These are phyloP conservation scores for Kregervanrija pseudodelftensis DNA, from an alignment of 805 yeast species.

Conservation along the genomic window DNA sequence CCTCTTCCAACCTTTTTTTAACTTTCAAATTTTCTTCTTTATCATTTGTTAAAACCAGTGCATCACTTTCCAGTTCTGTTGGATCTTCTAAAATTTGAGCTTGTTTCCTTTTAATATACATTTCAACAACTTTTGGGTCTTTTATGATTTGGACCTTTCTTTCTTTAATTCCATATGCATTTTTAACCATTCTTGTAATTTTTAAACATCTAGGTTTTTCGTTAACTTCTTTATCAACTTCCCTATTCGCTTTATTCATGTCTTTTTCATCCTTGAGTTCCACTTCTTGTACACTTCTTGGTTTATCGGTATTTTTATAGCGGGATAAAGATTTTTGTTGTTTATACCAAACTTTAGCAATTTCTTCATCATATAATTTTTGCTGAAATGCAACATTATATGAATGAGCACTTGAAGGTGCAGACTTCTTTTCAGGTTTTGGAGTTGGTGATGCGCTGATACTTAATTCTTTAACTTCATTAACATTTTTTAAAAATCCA, in stretches of 20 bases:
- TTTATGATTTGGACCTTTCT: slow-evolving; percentile 69
- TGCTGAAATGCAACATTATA: slow-evolving; percentile 83
- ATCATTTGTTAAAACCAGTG: slow-evolving; percentile 67
- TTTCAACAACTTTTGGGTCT: slow-evolving; percentile 82
- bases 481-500: slow-evolving; percentile 47
- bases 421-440: slow-evolving; percentile 30
- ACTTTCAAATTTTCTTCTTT: slow-evolving; percentile 75
- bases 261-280: slow-evolving; percentile 27
- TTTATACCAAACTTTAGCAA: slow-evolving; percentile 80
- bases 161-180: slow-evolving; percentile 79
- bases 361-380: slow-evolving; percentile 85
- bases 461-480: slow-evolving; percentile 13
- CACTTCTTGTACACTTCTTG: slow-evolving; percentile 17
- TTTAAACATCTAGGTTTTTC: slow-evolving; percentile 33
- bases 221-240: slow-evolving; percentile 25
- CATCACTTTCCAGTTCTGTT: slow-evolving; percentile 57
- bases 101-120: slow-evolving; percentile 59
- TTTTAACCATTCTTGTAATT: slow-evolving; percentile 75
- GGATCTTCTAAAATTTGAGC: slow-evolving; percentile 27
- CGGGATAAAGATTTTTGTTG: slow-evolving; percentile 58
- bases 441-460: slow-evolving; percentile 18
- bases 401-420: slow-evolving; percentile 53
- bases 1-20: slow-evolving; percentile 71
- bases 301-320: slow-evolving; percentile 16
- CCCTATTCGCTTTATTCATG: slow-evolving; percentile 29